phyloP scores from a whole-genome alignment of 2,329 filamentous ascomycete genomes.

The Penicillium sp. region DNA sequence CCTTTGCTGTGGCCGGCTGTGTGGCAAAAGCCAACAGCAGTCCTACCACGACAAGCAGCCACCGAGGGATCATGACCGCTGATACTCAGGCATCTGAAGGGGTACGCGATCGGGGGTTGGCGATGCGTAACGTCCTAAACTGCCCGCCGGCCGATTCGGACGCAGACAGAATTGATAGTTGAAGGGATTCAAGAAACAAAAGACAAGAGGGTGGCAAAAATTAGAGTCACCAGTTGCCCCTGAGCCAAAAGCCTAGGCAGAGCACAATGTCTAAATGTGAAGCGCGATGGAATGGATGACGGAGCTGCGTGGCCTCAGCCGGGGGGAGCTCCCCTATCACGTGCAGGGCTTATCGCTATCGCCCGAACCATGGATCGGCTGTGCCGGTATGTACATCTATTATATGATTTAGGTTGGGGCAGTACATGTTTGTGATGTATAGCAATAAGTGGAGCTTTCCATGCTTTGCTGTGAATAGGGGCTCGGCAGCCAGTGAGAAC shows the following conservation, averaged over 20 bases:
- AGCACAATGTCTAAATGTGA: slow-evolving; percentile 4
- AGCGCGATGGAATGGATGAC: slow-evolving; percentile 2
- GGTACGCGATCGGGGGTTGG: background rate
- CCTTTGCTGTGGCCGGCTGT: slow-evolving; percentile 51
- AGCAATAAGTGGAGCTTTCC: background rate
- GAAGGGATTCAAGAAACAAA: too few species aligned
- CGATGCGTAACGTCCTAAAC: slow-evolving; percentile 6
- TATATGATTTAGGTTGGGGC: too few species aligned
- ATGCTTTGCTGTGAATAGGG: background rate
- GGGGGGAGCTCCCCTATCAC: slow-evolving; percentile 30
- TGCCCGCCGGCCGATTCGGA: slow-evolving; percentile 19
- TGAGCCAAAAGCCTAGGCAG: background rate
- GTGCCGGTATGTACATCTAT: too few species aligned
- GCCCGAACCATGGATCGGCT: slow-evolving; percentile 6
- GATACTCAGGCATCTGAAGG: slow-evolving; percentile 31
- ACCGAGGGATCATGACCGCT: slow-evolving; percentile 41
- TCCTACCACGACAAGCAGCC: slow-evolving; percentile 49
- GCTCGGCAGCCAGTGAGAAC: background rate
- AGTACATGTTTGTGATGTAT: too few species aligned
- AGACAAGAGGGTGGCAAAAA: too few species aligned
- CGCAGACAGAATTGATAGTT: too few species aligned
- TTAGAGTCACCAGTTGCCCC: too few species aligned
- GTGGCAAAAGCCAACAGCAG: slow-evolving; percentile 53
- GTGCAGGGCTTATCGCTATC: slow-evolving; percentile 28
- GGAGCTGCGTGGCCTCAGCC: slow-evolving; percentile 31